Conservation (phyloP, 768 basidiomycete genomes). For the Tremella yokohamensis region DNA sequence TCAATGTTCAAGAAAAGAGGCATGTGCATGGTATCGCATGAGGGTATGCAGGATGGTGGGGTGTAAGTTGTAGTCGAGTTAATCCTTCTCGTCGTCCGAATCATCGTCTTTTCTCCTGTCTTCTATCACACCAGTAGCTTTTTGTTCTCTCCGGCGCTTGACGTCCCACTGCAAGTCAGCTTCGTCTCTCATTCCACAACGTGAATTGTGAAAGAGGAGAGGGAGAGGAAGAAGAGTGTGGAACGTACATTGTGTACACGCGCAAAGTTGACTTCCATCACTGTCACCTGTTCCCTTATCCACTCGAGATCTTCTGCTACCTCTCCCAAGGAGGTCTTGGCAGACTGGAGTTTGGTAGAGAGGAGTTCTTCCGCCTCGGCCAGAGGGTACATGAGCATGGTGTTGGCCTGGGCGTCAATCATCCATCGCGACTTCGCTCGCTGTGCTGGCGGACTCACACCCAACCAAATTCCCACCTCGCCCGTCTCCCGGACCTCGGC, state of each 20-base stretch:
- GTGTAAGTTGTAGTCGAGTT: background rate
- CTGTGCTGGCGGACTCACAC: conserved; percentile 59
- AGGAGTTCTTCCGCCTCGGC: conserved; percentile 72
- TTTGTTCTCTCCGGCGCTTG: conserved; percentile 21
- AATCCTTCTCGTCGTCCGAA: conserved; percentile 35
- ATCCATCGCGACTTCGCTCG: background rate
- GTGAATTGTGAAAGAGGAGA: too few relatives aligned
- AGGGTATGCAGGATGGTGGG: too few relatives aligned
- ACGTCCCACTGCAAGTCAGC: conserved; percentile 37
- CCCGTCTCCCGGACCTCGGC: conserved; percentile 83
- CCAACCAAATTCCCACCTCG: conserved; percentile 90
- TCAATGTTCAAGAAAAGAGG: too few relatives aligned
- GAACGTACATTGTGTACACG: conserved; percentile 72
- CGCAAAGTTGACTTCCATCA: conserved; percentile 95
- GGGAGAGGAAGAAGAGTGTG: background rate
- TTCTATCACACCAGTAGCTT: conserved; percentile 5
- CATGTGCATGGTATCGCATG: too few relatives aligned
- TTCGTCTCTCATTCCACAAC: too few relatives aligned
- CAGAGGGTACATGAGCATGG: conserved; percentile 91
- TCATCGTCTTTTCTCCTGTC: conserved; percentile 19
- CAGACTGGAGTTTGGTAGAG: conserved; percentile 67
- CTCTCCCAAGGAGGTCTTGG: conserved; percentile 64
- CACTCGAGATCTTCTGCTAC: conserved; percentile 87
- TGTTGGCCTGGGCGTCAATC: conserved; percentile 91
- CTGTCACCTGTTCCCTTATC: conserved; percentile 86